Percentiles rank a stretch among this genome's conserved stretches.
Conservation (phyloP, 345 rosid genomes). For the Triadica sebifera region DNA sequence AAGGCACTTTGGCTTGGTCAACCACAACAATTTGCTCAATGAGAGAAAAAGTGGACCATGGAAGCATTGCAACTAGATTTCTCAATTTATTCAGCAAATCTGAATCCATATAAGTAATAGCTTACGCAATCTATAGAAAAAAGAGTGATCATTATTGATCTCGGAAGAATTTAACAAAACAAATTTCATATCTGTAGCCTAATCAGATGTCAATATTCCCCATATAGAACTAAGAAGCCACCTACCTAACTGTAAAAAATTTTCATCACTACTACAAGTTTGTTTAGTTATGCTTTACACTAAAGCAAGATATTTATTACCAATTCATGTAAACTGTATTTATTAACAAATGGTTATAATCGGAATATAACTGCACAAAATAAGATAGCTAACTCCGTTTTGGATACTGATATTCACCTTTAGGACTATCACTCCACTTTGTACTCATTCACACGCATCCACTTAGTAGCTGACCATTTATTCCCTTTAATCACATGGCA, state of each 20-base stretch:
- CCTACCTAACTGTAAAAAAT: background rate
- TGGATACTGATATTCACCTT: constrained; percentile 32
- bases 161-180: background rate
- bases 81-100: background rate
- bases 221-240: background rate
- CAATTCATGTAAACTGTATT: background rate
- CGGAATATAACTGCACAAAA: background rate
- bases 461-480: constrained; percentile 97
- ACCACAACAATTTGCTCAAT: background rate
- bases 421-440: constrained; percentile 33
- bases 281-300: background rate
- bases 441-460: constrained; percentile 84
- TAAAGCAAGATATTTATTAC: background rate
- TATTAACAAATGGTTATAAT: background rate
- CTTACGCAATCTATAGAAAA: background rate
- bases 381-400: background rate
- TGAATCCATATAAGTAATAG: background rate
- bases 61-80: background rate
- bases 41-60: background rate
- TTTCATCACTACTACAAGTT: background rate
- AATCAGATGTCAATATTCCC: background rate
- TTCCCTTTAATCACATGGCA: constrained; percentile 88
- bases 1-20: background rate
- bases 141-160: background rate
- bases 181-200: background rate